These are phyloP conservation scores for Salinomyces thailandicus DNA, from an alignment of 2,329 filamentous ascomycete species.

Conservation along the genomic window DNA sequence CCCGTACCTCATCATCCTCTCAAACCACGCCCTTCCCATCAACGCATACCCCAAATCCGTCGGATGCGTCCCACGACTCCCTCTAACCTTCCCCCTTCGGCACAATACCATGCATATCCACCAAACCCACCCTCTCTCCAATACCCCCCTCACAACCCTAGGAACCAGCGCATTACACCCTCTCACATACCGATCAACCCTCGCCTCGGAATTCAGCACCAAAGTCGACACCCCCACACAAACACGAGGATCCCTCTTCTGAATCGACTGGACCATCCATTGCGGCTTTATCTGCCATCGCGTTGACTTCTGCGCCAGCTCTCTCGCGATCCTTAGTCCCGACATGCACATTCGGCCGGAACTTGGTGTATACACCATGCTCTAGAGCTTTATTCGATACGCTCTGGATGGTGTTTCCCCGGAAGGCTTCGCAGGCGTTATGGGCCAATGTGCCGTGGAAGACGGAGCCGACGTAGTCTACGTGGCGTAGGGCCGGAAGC, in stretches of 20 bases:
- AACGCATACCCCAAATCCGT: conserved; percentile 6
- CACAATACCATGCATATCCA: conserved; percentile 7
- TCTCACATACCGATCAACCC: conserved; percentile 4
- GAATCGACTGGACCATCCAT: conserved; percentile 1
- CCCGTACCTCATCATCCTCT: conserved; percentile 2
- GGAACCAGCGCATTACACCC: conserved; percentile 2
- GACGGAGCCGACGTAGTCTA: conserved; percentile 3
- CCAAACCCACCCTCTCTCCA: conserved; percentile 6
- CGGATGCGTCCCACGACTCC: conserved; percentile 7
- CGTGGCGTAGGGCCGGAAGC: neutral
- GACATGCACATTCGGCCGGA: conserved; percentile 6
- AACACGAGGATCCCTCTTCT: neutral
- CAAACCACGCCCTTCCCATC: conserved; percentile 7
- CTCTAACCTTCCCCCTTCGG: conserved; percentile 3
- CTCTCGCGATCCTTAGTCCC: conserved; percentile 8
- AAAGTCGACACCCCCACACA: conserved; percentile 5
- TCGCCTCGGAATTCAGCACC: conserved; percentile 2
- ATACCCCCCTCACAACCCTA: conserved; percentile 1
- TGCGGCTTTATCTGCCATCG: neutral
- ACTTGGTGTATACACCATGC: conserved; percentile 2
- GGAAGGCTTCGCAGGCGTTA: conserved; percentile 7
- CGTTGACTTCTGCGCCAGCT: neutral
- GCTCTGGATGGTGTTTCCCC: conserved; percentile 3
- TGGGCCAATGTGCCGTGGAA: conserved; percentile 7
- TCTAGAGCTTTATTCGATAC: neutral